phyloP scores from a whole-genome alignment of 306 rosid species.

The Lathyrus tuberosus region DNA sequence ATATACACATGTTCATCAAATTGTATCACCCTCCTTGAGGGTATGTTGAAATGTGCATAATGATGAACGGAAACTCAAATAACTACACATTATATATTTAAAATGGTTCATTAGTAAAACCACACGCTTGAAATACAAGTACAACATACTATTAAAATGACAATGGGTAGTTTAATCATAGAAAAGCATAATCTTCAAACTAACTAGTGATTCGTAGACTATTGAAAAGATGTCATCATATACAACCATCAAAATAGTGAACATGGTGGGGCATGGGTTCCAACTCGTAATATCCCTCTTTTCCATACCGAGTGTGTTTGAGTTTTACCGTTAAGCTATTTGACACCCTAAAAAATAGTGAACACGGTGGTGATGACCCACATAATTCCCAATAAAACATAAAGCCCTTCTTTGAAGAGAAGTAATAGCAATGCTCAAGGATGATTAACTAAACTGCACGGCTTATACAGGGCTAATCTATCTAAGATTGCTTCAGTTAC shows the following conservation, averaged over 20 bases:
- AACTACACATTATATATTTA: not conserved
- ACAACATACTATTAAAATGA: not conserved
- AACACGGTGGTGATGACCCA: not conserved
- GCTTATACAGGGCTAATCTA: not conserved
- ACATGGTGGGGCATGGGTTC: conserved; percentile 1
- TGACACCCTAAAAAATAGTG: not conserved
- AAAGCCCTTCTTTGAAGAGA: conserved; percentile 17
- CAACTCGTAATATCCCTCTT: not conserved
- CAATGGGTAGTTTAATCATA: not conserved
- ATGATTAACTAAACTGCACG: conserved; percentile 8
- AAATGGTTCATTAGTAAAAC: not conserved
- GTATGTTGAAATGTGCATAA: conserved; percentile 10
- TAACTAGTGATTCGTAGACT: conserved; percentile 2
- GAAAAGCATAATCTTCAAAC: conserved; percentile 24
- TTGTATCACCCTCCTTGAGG: not conserved
- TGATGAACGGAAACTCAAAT: conserved; percentile 19
- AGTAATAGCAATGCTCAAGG: not conserved
- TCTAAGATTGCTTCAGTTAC: conserved; percentile 6
- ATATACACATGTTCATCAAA: not conserved
- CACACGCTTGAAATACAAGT: conserved; percentile 13
- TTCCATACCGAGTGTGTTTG: not conserved
- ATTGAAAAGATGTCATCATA: conserved; percentile 14
- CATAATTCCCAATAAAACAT: not conserved
- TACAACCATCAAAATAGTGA: conserved; percentile 14
- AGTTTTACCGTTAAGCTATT: not conserved